Evolutionary conservation across 164 flowering plant species (phyloP).

Genomic region (Stephania yunnanensis): DNA sequence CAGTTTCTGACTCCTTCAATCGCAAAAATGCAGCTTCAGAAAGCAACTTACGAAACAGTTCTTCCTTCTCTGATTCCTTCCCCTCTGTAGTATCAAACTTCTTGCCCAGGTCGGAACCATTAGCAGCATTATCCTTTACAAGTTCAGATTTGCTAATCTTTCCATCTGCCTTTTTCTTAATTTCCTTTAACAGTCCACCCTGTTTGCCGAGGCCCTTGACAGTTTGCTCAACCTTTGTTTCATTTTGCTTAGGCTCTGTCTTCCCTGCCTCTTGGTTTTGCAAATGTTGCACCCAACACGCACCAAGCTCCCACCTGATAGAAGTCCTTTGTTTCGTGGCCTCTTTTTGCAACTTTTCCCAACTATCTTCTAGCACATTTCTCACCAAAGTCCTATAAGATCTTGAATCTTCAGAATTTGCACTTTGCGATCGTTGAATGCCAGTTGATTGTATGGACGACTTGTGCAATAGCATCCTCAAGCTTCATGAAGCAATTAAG

Average conservation of each 20-base stretch:
- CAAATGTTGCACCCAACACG: constrained; percentile 96
- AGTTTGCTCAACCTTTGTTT: constrained; percentile 64
- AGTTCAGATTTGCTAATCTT: constrained; percentile 36
- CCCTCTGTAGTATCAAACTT: constrained; percentile 30
- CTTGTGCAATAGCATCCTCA: constrained; percentile 80
- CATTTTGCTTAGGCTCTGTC: constrained; percentile 57
- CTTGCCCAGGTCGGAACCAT: constrained; percentile 27
- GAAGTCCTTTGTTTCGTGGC: constrained; percentile 32
- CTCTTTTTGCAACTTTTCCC: constrained; percentile 57
- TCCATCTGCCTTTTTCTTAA: constrained; percentile 64
- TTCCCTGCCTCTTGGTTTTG: constrained; percentile 83
- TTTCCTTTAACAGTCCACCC: constrained; percentile 76
- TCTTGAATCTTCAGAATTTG: constrained; percentile 43
- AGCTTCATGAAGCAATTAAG: constrained; percentile 39
- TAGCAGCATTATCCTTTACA: constrained; percentile 36
- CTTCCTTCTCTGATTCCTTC: constrained; percentile 57
- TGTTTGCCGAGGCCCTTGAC: constrained; percentile 98
- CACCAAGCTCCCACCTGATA: constrained; percentile 97
- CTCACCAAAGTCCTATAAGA: constrained; percentile 49
- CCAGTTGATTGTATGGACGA: constrained; percentile 41
- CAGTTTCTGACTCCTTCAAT: constrained; percentile 85
- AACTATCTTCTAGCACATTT: constrained; percentile 55
- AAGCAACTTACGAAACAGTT: constrained; percentile 48
- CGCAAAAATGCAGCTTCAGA: constrained; percentile 68
- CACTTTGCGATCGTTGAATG: constrained; percentile 36